phyloP scores from a whole-genome alignment of 2,329 filamentous ascomycete species.

The Myriosclerotinia duriaeana region DNA sequence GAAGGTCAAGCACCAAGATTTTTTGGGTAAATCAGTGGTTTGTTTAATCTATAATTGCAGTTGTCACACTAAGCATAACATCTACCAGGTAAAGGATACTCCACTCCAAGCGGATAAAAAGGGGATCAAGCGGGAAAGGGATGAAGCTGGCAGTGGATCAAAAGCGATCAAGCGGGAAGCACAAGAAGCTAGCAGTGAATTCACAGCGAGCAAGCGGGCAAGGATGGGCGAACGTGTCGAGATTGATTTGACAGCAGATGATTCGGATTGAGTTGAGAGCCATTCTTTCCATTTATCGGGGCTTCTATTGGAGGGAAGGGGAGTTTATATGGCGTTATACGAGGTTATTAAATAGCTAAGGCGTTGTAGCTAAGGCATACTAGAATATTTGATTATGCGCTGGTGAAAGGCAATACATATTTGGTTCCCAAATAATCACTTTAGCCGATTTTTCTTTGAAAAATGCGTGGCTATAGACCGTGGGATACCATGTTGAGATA shows the following conservation, averaged over 20 bases:
- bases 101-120: not conserved
- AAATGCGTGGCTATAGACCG: no score
- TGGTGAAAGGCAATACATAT: no score
- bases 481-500: no score
- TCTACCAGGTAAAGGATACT: slow-evolving; percentile 2
- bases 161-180: not conserved
- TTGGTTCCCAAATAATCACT: no score
- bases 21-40: slow-evolving; percentile 8
- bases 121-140: not conserved
- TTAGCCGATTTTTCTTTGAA: no score
- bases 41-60: not conserved
- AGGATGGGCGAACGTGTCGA: not conserved
- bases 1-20: slow-evolving; percentile 11
- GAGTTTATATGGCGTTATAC: no score
- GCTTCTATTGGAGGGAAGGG: not conserved
- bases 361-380: no score
- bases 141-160: not conserved
- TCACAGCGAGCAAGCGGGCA: not conserved
- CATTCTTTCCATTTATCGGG: not conserved
- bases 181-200: not conserved
- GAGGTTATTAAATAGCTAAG: no score
- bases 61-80: no score
- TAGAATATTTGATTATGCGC: no score
- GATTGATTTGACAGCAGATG: slow-evolving; percentile 14
- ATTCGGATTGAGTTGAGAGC: not conserved